Evolutionary conservation across 2,329 filamentous ascomycete genomes (phyloP).

Genomic region (Fusarium virguliforme): DNA sequence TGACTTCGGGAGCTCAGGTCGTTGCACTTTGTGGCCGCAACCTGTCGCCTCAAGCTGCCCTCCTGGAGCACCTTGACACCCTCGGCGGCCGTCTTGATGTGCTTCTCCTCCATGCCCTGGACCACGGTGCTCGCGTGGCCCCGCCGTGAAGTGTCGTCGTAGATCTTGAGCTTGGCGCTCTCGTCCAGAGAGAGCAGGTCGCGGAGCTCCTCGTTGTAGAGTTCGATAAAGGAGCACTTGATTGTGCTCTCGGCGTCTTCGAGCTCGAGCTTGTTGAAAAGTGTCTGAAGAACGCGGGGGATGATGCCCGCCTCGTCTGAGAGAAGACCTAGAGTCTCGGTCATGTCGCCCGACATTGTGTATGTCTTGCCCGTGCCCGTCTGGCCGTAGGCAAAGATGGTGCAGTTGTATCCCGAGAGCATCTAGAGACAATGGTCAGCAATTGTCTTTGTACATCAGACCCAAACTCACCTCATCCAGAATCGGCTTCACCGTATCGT

Average conservation of each 20-base stretch:
- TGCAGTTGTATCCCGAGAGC: slow-evolving; percentile 95
- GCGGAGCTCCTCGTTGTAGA: slow-evolving; percentile 97
- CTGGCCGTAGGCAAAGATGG: slow-evolving; percentile 98
- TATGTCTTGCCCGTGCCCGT: slow-evolving; percentile 99
- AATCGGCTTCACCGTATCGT: slow-evolving; percentile 94
- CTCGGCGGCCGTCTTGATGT: slow-evolving; percentile 87
- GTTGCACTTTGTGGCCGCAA: slow-evolving; percentile 99
- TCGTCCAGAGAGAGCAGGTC: slow-evolving; percentile 90
- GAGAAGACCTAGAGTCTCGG: slow-evolving; percentile 84
- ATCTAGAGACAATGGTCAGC: slow-evolving; percentile 72
- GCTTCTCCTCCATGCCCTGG: slow-evolving; percentile 97
- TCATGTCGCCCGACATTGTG: slow-evolving; percentile 99
- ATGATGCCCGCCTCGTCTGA: slow-evolving; percentile 97
- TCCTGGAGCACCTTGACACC: slow-evolving; percentile 91
- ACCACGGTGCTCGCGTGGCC: slow-evolving; percentile 90
- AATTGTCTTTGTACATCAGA: slow-evolving; percentile 13
- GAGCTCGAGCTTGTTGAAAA: slow-evolving; percentile 87
- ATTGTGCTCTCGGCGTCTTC: slow-evolving; percentile 89
- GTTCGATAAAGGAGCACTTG: slow-evolving; percentile 98
- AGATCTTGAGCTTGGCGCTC: slow-evolving; percentile 91
- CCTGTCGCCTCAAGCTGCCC: slow-evolving; percentile 94
- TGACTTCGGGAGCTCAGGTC: slow-evolving; percentile 97
- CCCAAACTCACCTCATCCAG: slow-evolving; percentile 82
- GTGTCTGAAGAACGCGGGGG: slow-evolving; percentile 87
- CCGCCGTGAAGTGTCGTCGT: slow-evolving; percentile 89